These are phyloP conservation scores for Scutellaria baicalensis DNA, from an alignment of 257 asterid genomes.

Conservation along the genomic window DNA sequence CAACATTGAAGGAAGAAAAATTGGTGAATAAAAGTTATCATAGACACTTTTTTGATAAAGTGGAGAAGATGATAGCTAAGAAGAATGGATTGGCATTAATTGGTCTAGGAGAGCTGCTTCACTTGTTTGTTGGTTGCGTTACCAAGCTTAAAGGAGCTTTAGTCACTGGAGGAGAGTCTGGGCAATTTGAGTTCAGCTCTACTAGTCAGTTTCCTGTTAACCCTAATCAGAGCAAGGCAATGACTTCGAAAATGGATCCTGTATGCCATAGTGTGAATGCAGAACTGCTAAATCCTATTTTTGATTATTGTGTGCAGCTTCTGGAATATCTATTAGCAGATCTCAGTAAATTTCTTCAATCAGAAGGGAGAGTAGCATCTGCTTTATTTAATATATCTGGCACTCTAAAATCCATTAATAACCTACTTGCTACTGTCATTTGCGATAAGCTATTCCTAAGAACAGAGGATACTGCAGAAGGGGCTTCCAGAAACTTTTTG, in stretches of 20 bases:
- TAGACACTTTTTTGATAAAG: slow-evolving; percentile 70
- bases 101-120: slow-evolving; percentile 75
- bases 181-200: slow-evolving; percentile 14
- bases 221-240: slow-evolving; percentile 10
- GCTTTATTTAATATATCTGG: slow-evolving; percentile 30
- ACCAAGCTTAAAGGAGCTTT: slow-evolving; percentile 44
- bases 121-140: slow-evolving; percentile 53
- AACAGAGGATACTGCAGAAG: slow-evolving; percentile 74
- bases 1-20: slow-evolving; percentile 34
- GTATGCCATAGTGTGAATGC: slow-evolving; percentile 32
- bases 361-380: slow-evolving; percentile 29
- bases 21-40: slow-evolving; percentile 73
- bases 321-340: slow-evolving; percentile 60
- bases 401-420: slow-evolving; percentile 52
- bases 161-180: slow-evolving; percentile 27
- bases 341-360: slow-evolving; percentile 33
- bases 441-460: slow-evolving; percentile 53
- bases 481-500: slow-evolving; percentile 61
- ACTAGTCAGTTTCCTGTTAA: slow-evolving; percentile 11
- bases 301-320: slow-evolving; percentile 64
- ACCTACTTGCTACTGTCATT: slow-evolving; percentile 45
- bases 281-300: slow-evolving; percentile 47
- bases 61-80: slow-evolving; percentile 58
- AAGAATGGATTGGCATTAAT: slow-evolving; percentile 45
- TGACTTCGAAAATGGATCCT: slow-evolving; percentile 19